These are phyloP conservation scores for Colletotrichum salicis DNA, from an alignment of 2,329 filamentous ascomycete genomes.

Conservation along the genomic window DNA sequence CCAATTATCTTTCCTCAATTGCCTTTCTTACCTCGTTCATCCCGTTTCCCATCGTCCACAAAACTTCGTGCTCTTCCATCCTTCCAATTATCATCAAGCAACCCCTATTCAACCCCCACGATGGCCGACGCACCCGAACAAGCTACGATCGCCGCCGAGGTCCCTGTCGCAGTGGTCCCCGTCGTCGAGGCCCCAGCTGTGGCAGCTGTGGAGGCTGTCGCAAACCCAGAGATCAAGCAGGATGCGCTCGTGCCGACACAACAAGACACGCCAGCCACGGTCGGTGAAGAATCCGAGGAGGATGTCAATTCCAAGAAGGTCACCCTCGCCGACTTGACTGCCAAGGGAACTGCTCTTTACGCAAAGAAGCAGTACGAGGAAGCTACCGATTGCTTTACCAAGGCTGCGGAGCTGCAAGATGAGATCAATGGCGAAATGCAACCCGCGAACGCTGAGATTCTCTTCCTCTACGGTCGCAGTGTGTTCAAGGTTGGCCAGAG, in stretches of 20 bases:
- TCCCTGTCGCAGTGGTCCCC: slow-evolving; percentile 33
- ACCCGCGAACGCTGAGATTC: slow-evolving; percentile 89
- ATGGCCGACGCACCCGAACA: slow-evolving; percentile 47
- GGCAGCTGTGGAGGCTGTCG: slow-evolving; percentile 37
- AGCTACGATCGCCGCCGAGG: slow-evolving; percentile 37
- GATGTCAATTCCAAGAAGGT: slow-evolving; percentile 66
- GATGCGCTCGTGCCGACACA: slow-evolving; percentile 29
- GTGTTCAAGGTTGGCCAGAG: slow-evolving; percentile 93
- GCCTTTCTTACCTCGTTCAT: slow-evolving; percentile 6
- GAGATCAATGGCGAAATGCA: slow-evolving; percentile 92
- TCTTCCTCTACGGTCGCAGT: slow-evolving; percentile 93
- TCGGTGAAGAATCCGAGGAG: slow-evolving; percentile 47
- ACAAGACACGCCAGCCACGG: slow-evolving; percentile 24
- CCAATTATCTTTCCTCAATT: slow-evolving; percentile 7
- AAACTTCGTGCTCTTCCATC: not conserved
- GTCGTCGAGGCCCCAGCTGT: slow-evolving; percentile 24
- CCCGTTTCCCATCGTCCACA: not conserved
- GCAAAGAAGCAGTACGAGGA: slow-evolving; percentile 88
- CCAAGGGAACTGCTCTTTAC: slow-evolving; percentile 86
- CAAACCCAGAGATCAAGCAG: slow-evolving; percentile 32
- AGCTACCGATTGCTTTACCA: slow-evolving; percentile 87
- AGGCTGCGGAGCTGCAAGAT: slow-evolving; percentile 89
- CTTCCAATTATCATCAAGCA: not conserved
- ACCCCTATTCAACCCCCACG: not conserved
- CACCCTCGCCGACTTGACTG: slow-evolving; percentile 80